phyloP scores from a whole-genome alignment of 1,139 yeast species.

The Blastobotrys malaysiensis region DNA sequence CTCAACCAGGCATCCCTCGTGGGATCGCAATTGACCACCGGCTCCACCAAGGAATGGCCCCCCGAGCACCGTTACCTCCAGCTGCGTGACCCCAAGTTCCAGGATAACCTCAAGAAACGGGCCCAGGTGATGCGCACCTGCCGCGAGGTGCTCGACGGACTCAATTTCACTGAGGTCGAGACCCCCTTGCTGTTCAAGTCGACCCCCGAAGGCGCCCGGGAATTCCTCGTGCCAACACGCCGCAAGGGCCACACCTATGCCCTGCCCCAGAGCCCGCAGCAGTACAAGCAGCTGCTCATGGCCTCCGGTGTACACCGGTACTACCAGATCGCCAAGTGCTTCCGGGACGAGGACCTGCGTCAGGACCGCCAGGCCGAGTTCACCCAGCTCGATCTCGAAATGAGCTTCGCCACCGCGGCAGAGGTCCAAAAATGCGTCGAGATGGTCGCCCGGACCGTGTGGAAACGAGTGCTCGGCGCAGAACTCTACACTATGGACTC shows the following conservation, averaged over 20 bases:
- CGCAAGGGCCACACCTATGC: conserved; percentile 63
- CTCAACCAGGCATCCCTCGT: conserved; percentile 62
- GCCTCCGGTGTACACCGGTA: conserved; percentile 86
- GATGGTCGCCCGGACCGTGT: conserved; percentile 47
- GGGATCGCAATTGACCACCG: conserved; percentile 65
- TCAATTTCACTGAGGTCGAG: conserved; percentile 72
- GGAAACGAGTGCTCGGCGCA: conserved; percentile 37
- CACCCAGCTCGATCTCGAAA: conserved; percentile 91
- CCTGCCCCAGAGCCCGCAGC: conserved; percentile 96
- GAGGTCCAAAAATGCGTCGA: conserved; percentile 69
- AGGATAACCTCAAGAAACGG: conserved; percentile 53
- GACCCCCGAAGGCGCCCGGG: conserved; percentile 98
- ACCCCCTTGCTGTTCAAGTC: conserved; percentile 91
- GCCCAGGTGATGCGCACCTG: conserved; percentile 55
- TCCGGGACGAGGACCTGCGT: conserved; percentile 91
- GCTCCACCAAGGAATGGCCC: conserved; percentile 51
- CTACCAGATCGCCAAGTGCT: conserved; percentile 89
- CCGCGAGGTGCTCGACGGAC: conserved; percentile 44
- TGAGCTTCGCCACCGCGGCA: conserved; percentile 69
- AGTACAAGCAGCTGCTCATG: conserved; percentile 89
- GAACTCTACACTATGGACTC: background rate
- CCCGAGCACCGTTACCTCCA: conserved; percentile 78
- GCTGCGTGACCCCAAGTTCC: conserved; percentile 58
- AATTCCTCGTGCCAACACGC: conserved; percentile 89
- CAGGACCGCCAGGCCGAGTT: conserved; percentile 97